Percentiles rank a stretch among this genome's conserved stretches.
Conservation (phyloP, 768 basidiomycete species). For the Leccinum subgranulosum region DNA sequence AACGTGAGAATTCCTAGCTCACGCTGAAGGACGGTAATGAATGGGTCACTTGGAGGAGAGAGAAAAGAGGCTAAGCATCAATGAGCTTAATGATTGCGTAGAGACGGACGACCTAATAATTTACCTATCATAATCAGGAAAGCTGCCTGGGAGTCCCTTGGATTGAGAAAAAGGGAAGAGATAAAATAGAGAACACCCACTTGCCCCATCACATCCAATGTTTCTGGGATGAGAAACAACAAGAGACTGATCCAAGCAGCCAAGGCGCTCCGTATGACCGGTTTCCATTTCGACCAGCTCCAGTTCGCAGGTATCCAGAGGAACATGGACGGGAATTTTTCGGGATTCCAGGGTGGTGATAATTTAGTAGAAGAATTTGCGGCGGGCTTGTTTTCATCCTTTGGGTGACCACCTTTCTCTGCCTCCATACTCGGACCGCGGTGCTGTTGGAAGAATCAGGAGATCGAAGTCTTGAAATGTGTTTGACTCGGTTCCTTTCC, state of each 20-base stretch:
- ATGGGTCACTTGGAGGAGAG: constrained; percentile 66
- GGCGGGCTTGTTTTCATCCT: background rate
- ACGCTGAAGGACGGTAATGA: constrained; percentile 64
- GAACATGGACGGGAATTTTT: constrained; percentile 31
- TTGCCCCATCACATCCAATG: constrained; percentile 53
- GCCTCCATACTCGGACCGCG: background rate
- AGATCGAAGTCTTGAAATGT: background rate
- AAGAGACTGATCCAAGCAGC: constrained; percentile 60
- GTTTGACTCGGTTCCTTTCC: background rate
- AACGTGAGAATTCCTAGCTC: constrained; percentile 54
- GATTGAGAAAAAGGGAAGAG: background rate
- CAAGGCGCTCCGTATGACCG: constrained; percentile 58
- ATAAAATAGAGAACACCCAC: constrained; percentile 28
- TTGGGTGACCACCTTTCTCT: background rate
- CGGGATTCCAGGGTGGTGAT: background rate
- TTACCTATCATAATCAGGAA: constrained; percentile 64
- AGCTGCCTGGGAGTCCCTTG: constrained; percentile 42
- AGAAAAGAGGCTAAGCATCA: constrained; percentile 50
- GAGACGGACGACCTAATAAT: background rate
- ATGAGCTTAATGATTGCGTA: background rate
- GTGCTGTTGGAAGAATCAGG: background rate
- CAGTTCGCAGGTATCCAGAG: constrained; percentile 59
- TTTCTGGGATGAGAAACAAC: constrained; percentile 53
- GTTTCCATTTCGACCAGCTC: constrained; percentile 58
- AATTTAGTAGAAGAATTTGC: background rate